A percentile compares a stretch with the other conserved stretches of the same genome.
Conservation (phyloP, 2,329 filamentous ascomycete species). For the Atkinsonella hypoxylon region DNA sequence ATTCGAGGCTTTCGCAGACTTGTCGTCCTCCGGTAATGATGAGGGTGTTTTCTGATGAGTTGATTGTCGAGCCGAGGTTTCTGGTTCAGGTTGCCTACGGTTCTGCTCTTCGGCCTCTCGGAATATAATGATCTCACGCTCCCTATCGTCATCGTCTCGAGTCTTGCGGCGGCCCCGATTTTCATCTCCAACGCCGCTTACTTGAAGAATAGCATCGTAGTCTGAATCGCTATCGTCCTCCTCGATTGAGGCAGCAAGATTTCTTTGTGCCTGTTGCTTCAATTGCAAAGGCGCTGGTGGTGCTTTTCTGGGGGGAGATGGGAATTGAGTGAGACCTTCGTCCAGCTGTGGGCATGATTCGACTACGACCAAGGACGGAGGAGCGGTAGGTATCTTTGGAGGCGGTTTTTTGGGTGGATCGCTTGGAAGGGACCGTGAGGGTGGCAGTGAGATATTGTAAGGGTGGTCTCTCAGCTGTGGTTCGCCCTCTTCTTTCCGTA, state of each 20-base stretch:
- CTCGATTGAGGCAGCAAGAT: slow-evolving; percentile 24
- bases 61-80: background rate
- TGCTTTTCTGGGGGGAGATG: slow-evolving; percentile 60
- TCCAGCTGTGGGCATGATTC: slow-evolving; percentile 33
- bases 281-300: slow-evolving; percentile 79
- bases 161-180: slow-evolving; percentile 70
- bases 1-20: slow-evolving; percentile 42
- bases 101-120: slow-evolving; percentile 60
- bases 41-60: background rate
- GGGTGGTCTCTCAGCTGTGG: slow-evolving; percentile 33
- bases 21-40: background rate
- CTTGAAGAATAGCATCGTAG: slow-evolving; percentile 66
- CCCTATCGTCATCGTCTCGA: slow-evolving; percentile 73
- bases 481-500: slow-evolving; percentile 33
- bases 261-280: slow-evolving; percentile 14
- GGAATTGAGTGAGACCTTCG: slow-evolving; percentile 37
- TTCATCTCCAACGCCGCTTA: slow-evolving; percentile 48
- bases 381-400: slow-evolving; percentile 33
- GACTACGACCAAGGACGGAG: slow-evolving; percentile 27
- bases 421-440: slow-evolving; percentile 43
- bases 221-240: slow-evolving; percentile 65
- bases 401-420: slow-evolving; percentile 39
- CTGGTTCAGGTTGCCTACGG: slow-evolving; percentile 45
- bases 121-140: slow-evolving; percentile 56
- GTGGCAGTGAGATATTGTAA: slow-evolving; percentile 39